Base-by-base conservation (phyloP, 2,329 filamentous ascomycete species). In the Incumbomyces lentus region DNA sequence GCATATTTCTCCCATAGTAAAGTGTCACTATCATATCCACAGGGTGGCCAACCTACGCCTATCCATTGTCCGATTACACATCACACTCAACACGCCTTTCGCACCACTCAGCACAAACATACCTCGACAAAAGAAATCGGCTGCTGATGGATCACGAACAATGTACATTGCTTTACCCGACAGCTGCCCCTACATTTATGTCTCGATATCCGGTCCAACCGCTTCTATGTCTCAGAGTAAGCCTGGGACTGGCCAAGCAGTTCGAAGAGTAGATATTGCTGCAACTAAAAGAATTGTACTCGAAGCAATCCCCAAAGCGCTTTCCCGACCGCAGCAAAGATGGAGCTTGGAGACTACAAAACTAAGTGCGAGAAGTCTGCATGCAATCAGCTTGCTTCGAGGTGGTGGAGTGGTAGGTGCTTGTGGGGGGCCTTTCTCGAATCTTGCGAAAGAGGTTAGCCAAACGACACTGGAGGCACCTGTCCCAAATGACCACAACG, bases 101-200 rank as follows among this genome's bases (percentile, higher is more conserved):
- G 84, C 82, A 55, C 66, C 64, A 13, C 22, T 37, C 6, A 41
- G 40, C 14, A 44, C 47, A 8, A 52, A 40, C 13, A 43, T 54
- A 19, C 71, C 72, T 41, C 61, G 65, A 30, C 53, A 62, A 17
- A 63, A 60, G 48, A 63, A 58, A 47, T 55, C 12, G 53, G 52
- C 49, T 37, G 72, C 70, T n/a, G 81, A 86, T 52, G 69, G 77
- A 1, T 81, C 81, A 11, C 76, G 80, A 52, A 82, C 84, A 2
- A 76, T 94, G 33, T 92, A 86, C 58, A 71, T 93, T 50, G 84
- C 85, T 1, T 90, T 93, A 57, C 87, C 88, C 0, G 82, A 90
- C 58, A 83, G 81, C 30, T 82, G 84, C 10, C 84, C 86, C 0
- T 81, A 81, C 52, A 69, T 93, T 37, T 93, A 86, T 62, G 71